A percentile compares a stretch with the other conserved stretches of the same genome.
These are phyloP conservation scores for Phytophthora idaei DNA, from an alignment of 352 stramenopile genomes.

Conservation along the genomic window DNA sequence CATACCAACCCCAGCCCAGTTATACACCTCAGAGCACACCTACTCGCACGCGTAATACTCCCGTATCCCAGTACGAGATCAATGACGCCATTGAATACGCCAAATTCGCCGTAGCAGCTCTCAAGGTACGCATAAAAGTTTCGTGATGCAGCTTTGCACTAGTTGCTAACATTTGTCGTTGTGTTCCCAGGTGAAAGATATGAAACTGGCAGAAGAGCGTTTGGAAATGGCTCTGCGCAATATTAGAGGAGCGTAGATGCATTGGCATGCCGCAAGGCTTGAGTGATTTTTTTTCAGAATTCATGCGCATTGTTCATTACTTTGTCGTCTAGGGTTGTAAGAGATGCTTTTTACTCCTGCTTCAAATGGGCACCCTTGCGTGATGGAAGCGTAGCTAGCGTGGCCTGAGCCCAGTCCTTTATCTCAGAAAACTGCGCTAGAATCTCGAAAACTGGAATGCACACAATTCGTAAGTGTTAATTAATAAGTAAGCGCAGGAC, in stretches of 20 bases:
- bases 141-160: neutral
- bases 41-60: constrained; percentile 39
- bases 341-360: constrained; percentile 21
- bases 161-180: constrained; percentile 1
- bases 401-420: constrained; percentile 79
- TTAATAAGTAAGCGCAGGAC: neutral
- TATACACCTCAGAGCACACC: constrained; percentile 26
- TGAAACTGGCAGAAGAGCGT: constrained; percentile 77
- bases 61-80: constrained; percentile 70
- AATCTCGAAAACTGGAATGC: constrained; percentile 76
- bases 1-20: constrained; percentile 26
- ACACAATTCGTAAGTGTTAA: neutral
- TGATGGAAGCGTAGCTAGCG: constrained; percentile 64
- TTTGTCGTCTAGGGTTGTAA: constrained; percentile 25
- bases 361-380: constrained; percentile 76
- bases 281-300: constrained; percentile 4
- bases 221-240: constrained; percentile 76
- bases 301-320: constrained; percentile 13
- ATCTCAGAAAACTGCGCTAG: constrained; percentile 70
- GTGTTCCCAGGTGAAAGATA: constrained; percentile 67
- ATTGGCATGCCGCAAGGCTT: constrained; percentile 1
- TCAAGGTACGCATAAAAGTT: constrained; percentile 57
- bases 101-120: constrained; percentile 81
- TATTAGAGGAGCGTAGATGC: constrained; percentile 54
- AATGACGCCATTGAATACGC: constrained; percentile 85